Evolutionary conservation across 441 rosid species (phyloP).

Genomic region (Flueggea neowawraea): DNA sequence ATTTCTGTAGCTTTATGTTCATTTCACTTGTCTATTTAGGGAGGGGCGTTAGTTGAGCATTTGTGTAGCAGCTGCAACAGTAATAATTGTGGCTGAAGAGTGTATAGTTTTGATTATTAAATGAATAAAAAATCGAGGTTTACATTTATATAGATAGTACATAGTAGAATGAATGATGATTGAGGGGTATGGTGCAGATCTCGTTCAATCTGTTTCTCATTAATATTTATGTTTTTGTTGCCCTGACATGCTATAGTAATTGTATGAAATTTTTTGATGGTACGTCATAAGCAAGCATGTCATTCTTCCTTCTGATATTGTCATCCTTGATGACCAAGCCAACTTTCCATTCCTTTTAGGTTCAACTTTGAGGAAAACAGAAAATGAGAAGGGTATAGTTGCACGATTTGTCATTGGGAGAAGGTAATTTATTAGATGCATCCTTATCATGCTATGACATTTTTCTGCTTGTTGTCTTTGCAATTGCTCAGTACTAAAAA

Average conservation of each 20-base stretch:
- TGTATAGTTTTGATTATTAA: no score
- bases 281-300: neutral
- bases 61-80: no score
- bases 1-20: slow-evolving; percentile 4
- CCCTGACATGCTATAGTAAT: neutral
- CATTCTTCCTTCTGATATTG: neutral
- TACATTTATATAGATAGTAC: no score
- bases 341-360: slow-evolving; percentile 31
- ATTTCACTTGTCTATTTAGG: neutral
- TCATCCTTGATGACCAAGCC: slow-evolving; percentile 5
- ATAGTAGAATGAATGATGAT: no score
- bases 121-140: no score
- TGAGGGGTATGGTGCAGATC: no score
- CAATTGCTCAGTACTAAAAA: neutral
- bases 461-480: neutral
- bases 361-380: slow-evolving; percentile 45
- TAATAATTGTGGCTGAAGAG: no score
- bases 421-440: slow-evolving; percentile 42
- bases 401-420: slow-evolving; percentile 82
- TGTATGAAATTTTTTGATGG: neutral
- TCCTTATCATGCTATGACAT: neutral
- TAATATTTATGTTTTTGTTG: no score
- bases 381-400: slow-evolving; percentile 68
- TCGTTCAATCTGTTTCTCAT: no score
- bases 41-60: no score